Evolutionary conservation across 495 filamentous ascomycete genomes (phyloP).

Genomic region (Elaphomyces granulatus): DNA sequence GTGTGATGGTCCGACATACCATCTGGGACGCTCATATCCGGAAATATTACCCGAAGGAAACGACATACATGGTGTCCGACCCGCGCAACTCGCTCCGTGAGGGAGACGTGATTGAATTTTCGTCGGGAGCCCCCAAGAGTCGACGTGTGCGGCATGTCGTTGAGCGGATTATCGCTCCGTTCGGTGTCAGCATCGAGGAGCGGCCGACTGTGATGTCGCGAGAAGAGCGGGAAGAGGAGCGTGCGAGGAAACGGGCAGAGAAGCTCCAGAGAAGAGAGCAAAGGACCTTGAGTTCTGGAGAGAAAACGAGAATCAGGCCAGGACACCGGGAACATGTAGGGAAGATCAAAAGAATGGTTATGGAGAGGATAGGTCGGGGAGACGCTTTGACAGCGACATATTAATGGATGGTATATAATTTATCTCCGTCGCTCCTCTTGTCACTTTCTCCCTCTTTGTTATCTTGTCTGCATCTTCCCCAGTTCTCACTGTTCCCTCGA

Average conservation of each 20-base stretch:
- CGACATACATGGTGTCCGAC: conserved; percentile 52
- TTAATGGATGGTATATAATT: too few relatives aligned
- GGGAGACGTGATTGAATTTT: conserved; percentile 72
- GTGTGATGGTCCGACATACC: conserved; percentile 24
- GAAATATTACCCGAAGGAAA: conserved; percentile 29
- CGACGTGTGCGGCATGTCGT: conserved; percentile 63
- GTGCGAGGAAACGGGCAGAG: conserved; percentile 29
- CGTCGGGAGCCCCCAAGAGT: conserved; percentile 46
- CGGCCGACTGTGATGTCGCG: conserved; percentile 48
- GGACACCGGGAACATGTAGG: conserved; percentile 7
- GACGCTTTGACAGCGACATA: too few relatives aligned
- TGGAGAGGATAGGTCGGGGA: too few relatives aligned
- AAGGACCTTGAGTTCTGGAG: conserved; percentile 7
- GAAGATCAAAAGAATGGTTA: conserved; percentile 6
- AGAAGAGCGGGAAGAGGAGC: conserved; percentile 42
- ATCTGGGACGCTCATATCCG: conserved; percentile 26
- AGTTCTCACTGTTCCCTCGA: too few relatives aligned
- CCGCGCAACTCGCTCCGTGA: conserved; percentile 54
- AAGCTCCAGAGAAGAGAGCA: conserved; percentile 36
- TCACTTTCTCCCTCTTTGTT: too few relatives aligned
- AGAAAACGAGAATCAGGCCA: neutral
- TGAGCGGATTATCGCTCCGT: conserved; percentile 60
- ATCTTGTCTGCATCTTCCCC: too few relatives aligned
- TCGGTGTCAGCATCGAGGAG: conserved; percentile 44
- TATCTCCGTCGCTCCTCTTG: too few relatives aligned